Evolutionary conservation across 2,329 filamentous ascomycete species (phyloP).

Genomic region (Pestalotiopsis sp.): DNA sequence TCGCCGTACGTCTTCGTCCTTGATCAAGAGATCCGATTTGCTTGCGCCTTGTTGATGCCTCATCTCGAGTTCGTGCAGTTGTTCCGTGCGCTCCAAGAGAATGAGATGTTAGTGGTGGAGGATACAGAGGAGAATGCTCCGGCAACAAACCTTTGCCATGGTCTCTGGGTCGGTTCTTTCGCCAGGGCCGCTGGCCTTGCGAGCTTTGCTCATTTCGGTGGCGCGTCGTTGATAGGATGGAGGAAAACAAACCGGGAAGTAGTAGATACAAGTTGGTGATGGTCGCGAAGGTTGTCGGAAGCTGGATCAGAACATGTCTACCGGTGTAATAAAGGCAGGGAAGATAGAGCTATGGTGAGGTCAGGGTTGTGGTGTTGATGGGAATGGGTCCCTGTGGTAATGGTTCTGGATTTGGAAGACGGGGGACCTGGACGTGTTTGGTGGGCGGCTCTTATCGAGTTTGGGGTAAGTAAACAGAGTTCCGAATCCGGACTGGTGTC

Average conservation of each 20-base stretch:
- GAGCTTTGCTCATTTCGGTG: slow-evolving; percentile 24
- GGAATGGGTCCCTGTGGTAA: not conserved
- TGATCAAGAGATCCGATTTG: slow-evolving; percentile 66
- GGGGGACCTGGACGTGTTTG: slow-evolving; percentile 21
- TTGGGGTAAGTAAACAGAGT: slow-evolving; percentile 24
- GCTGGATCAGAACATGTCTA: not conserved
- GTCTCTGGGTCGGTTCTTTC: slow-evolving; percentile 35
- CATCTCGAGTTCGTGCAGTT: slow-evolving; percentile 62
- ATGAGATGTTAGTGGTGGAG: not conserved
- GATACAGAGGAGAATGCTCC: not conserved
- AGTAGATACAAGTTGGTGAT: not conserved
- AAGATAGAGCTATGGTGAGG: not conserved
- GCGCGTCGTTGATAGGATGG: not conserved
- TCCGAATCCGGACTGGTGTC: slow-evolving; percentile 17
- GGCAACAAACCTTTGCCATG: slow-evolving; percentile 32
- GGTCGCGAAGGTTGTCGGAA: not conserved
- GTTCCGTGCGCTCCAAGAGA: slow-evolving; percentile 41
- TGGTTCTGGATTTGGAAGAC: slow-evolving; percentile 11
- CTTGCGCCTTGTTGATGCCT: slow-evolving; percentile 67
- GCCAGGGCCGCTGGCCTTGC: slow-evolving; percentile 25
- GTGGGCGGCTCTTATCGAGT: slow-evolving; percentile 13
- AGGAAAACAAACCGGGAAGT: not conserved
- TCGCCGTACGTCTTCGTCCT: slow-evolving; percentile 73
- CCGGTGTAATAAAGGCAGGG: not conserved
- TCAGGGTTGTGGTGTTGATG: not conserved